Evolutionary conservation across 2,329 filamentous ascomycete species (phyloP).

Genomic region (Colletotrichum sp.): DNA sequence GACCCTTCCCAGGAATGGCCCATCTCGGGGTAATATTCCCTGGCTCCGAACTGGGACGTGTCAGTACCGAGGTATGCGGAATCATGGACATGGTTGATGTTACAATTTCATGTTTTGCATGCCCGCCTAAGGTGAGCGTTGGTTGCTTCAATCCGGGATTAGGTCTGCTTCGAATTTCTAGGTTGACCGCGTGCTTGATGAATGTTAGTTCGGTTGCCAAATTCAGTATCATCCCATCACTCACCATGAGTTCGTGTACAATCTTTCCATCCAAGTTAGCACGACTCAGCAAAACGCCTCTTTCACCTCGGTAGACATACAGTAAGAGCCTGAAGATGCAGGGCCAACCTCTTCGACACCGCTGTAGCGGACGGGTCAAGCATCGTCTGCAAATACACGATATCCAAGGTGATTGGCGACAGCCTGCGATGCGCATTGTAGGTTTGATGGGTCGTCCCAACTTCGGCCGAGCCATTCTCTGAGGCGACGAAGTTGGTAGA

Average conservation of each 20-base stretch:
- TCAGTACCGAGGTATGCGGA: background rate
- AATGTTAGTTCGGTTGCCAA: background rate
- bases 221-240: fast-evolving
- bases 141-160: background rate
- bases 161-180: background rate
- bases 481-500: background rate
- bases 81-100: background rate
- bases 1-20: background rate
- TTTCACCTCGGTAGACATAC: background rate
- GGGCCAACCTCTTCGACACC: background rate
- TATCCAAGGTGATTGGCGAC: background rate
- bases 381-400: background rate
- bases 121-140: background rate
- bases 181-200: background rate
- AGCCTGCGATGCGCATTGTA: background rate
- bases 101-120: background rate
- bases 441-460: background rate
- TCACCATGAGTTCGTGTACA: background rate
- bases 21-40: background rate
- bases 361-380: background rate
- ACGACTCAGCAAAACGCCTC: fast-evolving
- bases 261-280: background rate
- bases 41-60: background rate
- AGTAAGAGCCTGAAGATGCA: background rate
- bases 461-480: background rate